Evolutionary conservation across 768 basidiomycete genomes (phyloP).

Genomic region (Tricholoma furcatifolium): DNA sequence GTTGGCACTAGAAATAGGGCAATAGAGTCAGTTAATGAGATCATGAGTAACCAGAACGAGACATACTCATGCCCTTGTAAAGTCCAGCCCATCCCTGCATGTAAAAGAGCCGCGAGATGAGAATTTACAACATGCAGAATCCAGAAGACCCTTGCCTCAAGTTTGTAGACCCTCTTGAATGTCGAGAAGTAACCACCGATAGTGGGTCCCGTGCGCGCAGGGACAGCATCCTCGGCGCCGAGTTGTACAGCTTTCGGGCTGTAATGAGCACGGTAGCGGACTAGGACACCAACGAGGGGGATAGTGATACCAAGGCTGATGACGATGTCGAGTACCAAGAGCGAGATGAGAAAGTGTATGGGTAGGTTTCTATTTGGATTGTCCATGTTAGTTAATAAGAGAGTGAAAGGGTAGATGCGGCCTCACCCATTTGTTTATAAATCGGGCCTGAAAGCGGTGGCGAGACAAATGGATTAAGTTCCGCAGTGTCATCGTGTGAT

Average conservation of each 20-base stretch:
- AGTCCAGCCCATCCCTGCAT: constrained; percentile 61
- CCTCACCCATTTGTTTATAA: no score
- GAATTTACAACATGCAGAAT: constrained; percentile 10
- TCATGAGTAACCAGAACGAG: neutral
- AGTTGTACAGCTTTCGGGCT: constrained; percentile 79
- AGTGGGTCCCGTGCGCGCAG: constrained; percentile 69
- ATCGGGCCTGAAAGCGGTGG: no score
- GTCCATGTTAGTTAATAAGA: constrained; percentile 1
- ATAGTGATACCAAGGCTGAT: constrained; percentile 54
- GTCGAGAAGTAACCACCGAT: constrained; percentile 71
- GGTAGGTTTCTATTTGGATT: neutral
- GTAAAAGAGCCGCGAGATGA: neutral
- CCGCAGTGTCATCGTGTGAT: no score
- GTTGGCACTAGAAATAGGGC: constrained; percentile 2
- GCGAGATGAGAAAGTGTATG: neutral
- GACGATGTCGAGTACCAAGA: neutral
- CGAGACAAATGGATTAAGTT: no score
- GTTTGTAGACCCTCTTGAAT: constrained; percentile 61
- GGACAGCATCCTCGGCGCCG: constrained; percentile 60
- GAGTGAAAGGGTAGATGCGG: neutral
- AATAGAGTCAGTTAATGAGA: neutral
- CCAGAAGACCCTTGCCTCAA: constrained; percentile 50
- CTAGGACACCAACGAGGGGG: constrained; percentile 61
- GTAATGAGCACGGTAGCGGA: constrained; percentile 79
- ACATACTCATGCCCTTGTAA: constrained; percentile 71